A percentile compares a stretch with the other conserved stretches of the same genome.
phyloP scores from a whole-genome alignment of 768 basidiomycete genomes.

The Dentipellis sp. region DNA sequence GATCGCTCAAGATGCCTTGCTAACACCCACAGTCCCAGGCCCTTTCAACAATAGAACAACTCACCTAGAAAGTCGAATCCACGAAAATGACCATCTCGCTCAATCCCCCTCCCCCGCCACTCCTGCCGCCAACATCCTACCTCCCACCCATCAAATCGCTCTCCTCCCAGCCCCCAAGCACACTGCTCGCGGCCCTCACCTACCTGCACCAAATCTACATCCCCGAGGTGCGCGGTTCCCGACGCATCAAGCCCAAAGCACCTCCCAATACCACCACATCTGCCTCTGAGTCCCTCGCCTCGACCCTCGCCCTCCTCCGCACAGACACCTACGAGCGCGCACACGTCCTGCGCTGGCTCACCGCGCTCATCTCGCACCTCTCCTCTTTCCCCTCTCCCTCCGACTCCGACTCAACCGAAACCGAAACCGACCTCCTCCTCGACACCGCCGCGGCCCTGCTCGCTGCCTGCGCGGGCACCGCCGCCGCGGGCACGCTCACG shows the following conservation, averaged over 20 bases:
- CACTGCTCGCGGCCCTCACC: slow-evolving; percentile 34
- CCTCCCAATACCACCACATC: neutral
- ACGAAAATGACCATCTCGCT: neutral
- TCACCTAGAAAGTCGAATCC: neutral
- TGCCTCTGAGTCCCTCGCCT: slow-evolving; percentile 3
- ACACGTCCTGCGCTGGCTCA: slow-evolving; percentile 69
- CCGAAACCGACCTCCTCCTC: no score
- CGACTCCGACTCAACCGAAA: no score
- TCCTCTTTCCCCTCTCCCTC: slow-evolving; percentile 22
- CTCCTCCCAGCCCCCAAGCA: slow-evolving; percentile 17
- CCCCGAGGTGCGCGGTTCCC: slow-evolving; percentile 54
- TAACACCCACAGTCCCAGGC: neutral
- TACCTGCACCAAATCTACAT: slow-evolving; percentile 49
- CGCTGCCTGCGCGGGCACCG: slow-evolving; percentile 55
- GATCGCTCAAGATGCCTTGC: neutral
- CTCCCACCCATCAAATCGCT: slow-evolving; percentile 21
- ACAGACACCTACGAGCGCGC: slow-evolving; percentile 62
- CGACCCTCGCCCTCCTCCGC: slow-evolving; percentile 27
- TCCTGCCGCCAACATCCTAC: slow-evolving; percentile 43
- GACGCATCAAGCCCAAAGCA: slow-evolving; percentile 19
- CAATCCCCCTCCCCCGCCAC: slow-evolving; percentile 38
- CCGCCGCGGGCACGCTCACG: slow-evolving; percentile 48
- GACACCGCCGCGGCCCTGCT: slow-evolving; percentile 50
- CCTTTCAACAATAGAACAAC: neutral
- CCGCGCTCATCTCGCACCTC: slow-evolving; percentile 35